Evolutionary conservation across 768 basidiomycete genomes (phyloP).

Genomic region (Phylloporus rhodoxanthus): DNA sequence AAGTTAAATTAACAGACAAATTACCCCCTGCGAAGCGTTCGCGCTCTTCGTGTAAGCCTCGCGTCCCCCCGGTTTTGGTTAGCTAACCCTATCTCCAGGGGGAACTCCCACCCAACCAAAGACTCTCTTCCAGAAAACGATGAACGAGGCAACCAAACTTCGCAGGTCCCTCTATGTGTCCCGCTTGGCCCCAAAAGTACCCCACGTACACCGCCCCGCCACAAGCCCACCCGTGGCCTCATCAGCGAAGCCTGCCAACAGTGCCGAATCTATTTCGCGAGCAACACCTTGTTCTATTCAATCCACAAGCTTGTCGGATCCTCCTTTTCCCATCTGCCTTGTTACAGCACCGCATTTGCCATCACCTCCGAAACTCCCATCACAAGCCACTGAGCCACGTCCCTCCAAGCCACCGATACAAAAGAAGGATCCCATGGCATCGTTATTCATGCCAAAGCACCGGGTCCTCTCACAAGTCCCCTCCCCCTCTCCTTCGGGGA

Average conservation of each 20-base stretch:
- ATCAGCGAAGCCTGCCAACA: conserved; percentile 22
- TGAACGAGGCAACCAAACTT: conserved; percentile 60
- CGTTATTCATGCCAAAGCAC: conserved; percentile 70
- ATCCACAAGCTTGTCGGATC: conserved; percentile 8
- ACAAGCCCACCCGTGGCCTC: conserved; percentile 33
- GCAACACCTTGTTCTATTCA: conserved; percentile 24
- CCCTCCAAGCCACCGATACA: conserved; percentile 34
- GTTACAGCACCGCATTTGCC: conserved; percentile 27
- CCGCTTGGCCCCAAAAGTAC: conserved; percentile 50
- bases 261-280: conserved; percentile 37
- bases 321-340: conserved; percentile 16
- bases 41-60: conserved; percentile 48
- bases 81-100: conserved; percentile 31
- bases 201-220: conserved; percentile 32
- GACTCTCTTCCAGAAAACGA: conserved; percentile 73
- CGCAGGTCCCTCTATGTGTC: conserved; percentile 55
- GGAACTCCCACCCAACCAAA: conserved; percentile 44
- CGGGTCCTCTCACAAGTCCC: conserved; percentile 55
- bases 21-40: conserved; percentile 62
- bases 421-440: conserved; percentile 61
- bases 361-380: conserved; percentile 10
- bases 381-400: conserved; percentile 24
- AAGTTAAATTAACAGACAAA: conserved; percentile 69
- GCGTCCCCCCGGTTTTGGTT: not conserved
- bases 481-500: conserved; percentile 31